Conservation (phyloP, 305 asterid genomes). For the Solanum aculeatissimum region DNA sequence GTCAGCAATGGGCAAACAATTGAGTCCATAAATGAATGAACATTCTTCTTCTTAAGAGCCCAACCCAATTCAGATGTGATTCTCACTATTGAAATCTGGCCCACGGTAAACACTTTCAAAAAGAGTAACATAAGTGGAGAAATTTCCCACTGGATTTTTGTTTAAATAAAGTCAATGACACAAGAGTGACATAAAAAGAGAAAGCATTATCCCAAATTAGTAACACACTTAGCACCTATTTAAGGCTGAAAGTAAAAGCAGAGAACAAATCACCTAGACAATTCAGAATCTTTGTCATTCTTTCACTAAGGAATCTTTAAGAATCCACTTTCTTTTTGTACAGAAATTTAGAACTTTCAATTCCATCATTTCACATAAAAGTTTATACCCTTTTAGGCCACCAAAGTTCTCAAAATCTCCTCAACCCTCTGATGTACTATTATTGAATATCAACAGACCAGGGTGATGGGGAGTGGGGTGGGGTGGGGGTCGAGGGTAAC, state of each 20-base stretch:
- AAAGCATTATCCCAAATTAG: neutral
- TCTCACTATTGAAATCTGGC: neutral
- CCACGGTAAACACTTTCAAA: neutral
- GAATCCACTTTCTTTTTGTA: slow-evolving; percentile 8
- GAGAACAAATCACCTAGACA: neutral
- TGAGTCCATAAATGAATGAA: neutral
- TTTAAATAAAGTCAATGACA: neutral
- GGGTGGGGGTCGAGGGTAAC: neutral
- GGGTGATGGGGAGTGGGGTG: too few species aligned
- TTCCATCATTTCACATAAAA: slow-evolving; percentile 9
- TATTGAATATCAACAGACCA: neutral
- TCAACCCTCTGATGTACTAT: neutral
- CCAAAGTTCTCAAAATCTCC: neutral
- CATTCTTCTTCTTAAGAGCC: neutral
- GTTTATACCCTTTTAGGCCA: slow-evolving; percentile 20
- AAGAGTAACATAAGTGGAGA: neutral
- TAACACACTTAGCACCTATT: neutral
- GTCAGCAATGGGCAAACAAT: neutral
- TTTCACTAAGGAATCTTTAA: slow-evolving; percentile 12
- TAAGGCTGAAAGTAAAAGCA: neutral
- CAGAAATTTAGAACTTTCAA: neutral
- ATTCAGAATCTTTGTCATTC: slow-evolving; percentile 2
- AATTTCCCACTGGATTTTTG: neutral
- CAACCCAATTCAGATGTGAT: neutral
- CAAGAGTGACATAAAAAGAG: neutral